Base-by-base conservation (phyloP, 306 rosid genomes). In the Abrus pulchellus region DNA sequence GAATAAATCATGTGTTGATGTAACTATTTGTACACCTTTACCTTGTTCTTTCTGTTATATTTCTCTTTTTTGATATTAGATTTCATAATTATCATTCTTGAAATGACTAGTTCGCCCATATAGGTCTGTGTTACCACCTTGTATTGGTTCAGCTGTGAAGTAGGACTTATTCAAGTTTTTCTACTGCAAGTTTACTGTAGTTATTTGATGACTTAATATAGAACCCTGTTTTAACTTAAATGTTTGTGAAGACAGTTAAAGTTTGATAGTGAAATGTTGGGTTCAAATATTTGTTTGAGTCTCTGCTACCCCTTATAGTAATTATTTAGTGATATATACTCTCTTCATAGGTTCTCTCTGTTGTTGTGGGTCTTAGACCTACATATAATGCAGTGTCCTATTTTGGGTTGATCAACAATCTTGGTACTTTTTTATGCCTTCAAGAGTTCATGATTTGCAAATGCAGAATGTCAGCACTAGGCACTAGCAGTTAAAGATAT, bases 351-450 rank as follows among this genome's bases (percentile, higher is more conserved):
- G 68, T 64, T 38, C 45, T 79, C 47, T 53, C n/a, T 56, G 34
- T 67, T 28, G 57, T 50, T 79, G 29, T 68, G 73, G 32, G 50
- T 68, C 43, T 36, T 53, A n/a, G 66, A 30, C 43, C 48, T 49
- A 13, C 36, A 27, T 10, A 68, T 74, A 41, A 36, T 13, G 3
- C 5, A 34, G 52, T 62, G 3, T 27, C 13, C 47, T 9, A 4
- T 43, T 72, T 13, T 44, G 33, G 48, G 30, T 80, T 76, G 50
- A 63, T 76, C 8, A 29, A 79, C 59, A 38, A 36, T 38, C 12
- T 54, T 80, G 36, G 27, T 12, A 45, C 70, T 76, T 3, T 56
- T 5, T 40, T 56, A 60, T 79, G 44, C 56, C 29, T 57, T 59
- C 30, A 29, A 71, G 28, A 43, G 29, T 67, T 68, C 44, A 48